Evolutionary conservation across 257 asterid species (phyloP).

Genomic region (Plantago ovata): DNA sequence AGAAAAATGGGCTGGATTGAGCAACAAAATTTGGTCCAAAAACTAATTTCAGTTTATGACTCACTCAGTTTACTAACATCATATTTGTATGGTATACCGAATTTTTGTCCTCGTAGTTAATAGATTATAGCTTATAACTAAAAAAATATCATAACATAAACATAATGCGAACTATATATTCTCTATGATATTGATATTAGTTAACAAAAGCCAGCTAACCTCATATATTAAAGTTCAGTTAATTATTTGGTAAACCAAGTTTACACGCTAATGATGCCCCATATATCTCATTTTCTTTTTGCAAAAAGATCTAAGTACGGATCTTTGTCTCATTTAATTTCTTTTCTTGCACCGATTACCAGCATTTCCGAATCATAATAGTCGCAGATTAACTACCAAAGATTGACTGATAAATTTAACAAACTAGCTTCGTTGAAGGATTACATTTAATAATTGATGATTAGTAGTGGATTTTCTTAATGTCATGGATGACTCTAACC

Average conservation of each 20-base stretch:
- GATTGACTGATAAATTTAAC: conserved; percentile 25
- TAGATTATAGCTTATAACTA: no score
- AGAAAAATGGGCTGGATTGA: no score
- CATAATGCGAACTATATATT: no score
- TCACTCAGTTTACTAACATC: no score
- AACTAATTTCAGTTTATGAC: no score
- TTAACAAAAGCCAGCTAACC: not conserved
- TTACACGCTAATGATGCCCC: not conserved
- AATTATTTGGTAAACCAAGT: not conserved
- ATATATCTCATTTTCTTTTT: not conserved
- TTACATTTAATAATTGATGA: conserved; percentile 6
- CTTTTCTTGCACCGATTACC: conserved; percentile 10
- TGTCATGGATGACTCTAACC: conserved; percentile 72
- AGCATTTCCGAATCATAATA: conserved; percentile 14
- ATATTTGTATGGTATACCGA: no score
- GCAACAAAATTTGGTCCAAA: no score
- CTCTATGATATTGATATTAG: not conserved
- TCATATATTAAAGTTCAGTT: not conserved
- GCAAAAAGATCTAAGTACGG: conserved; percentile 11
- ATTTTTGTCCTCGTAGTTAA: no score
- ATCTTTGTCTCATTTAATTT: conserved; percentile 7
- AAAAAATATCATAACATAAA: no score
- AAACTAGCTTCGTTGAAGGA: conserved; percentile 10
- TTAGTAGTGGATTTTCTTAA: conserved; percentile 22
- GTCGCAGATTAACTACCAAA: conserved; percentile 49